Conservation (phyloP, 2,329 filamentous ascomycete genomes). For the Colletotrichum sp. region DNA sequence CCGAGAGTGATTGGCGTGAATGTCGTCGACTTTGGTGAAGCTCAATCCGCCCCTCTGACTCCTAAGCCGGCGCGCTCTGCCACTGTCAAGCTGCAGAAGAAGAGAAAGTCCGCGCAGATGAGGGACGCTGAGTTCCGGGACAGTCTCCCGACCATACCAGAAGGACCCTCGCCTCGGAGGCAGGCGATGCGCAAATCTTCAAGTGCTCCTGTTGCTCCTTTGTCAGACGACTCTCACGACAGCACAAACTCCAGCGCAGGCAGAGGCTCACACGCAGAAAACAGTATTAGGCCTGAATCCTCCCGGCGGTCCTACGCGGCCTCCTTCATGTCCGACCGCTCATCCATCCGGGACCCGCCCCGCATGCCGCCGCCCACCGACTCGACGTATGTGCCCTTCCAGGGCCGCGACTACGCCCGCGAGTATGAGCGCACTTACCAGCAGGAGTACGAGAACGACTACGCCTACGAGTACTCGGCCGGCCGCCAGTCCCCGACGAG, state of each 20-base stretch:
- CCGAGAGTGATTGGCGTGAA: background rate
- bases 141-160: constrained; percentile 55
- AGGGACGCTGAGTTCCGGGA: constrained; percentile 38
- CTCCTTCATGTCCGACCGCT: constrained; percentile 53
- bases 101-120: constrained; percentile 29
- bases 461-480: constrained; percentile 13
- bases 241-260: constrained; percentile 36
- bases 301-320: constrained; percentile 57
- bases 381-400: constrained; percentile 65
- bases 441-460: constrained; percentile 18
- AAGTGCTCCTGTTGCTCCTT: constrained; percentile 26
- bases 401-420: constrained; percentile 43
- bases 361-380: constrained; percentile 67
- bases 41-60: constrained; percentile 26
- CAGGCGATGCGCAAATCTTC: constrained; percentile 40
- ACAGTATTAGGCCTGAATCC: constrained; percentile 47
- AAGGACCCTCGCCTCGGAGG: constrained; percentile 52
- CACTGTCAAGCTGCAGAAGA: constrained; percentile 60
- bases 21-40: background rate
- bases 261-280: constrained; percentile 45
- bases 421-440: constrained; percentile 30
- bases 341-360: constrained; percentile 63
- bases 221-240: constrained; percentile 11
- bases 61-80: constrained; percentile 19
- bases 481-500: constrained; percentile 54